Conservation (phyloP, 1,139 yeast genomes). For the Protomyces gravidus region DNA sequence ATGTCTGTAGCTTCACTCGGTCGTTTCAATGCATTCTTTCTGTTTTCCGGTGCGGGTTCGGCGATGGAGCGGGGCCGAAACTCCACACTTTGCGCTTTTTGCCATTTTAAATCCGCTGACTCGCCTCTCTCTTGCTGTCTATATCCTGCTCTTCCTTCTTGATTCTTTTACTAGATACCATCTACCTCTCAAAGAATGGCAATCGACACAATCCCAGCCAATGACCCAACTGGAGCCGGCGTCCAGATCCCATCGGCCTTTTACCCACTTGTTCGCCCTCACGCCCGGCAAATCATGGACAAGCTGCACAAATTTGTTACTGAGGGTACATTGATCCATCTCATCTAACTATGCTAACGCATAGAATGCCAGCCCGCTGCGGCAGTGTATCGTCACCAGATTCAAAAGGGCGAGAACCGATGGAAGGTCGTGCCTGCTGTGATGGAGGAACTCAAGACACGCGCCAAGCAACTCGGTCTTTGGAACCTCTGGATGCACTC, state of each 20-base stretch:
- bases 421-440: conserved; percentile 54
- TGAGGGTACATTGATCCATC: conserved; percentile 51
- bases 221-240: conserved; percentile 24
- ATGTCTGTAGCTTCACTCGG: too few relatives aligned
- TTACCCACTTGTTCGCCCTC: conserved; percentile 25
- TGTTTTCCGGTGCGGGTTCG: too few relatives aligned
- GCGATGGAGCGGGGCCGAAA: too few relatives aligned
- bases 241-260: conserved; percentile 23
- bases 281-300: conserved; percentile 22
- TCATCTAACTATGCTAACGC: conserved; percentile 40
- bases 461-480: conserved; percentile 55
- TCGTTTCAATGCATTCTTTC: too few relatives aligned
- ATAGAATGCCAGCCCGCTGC: conserved; percentile 59
- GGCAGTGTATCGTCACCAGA: conserved; percentile 45
- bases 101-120: too few relatives aligned
- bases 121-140: too few relatives aligned
- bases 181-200: conserved; percentile 8
- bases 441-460: conserved; percentile 51
- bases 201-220: conserved; percentile 23
- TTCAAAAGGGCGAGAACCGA: conserved; percentile 42
- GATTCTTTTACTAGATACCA: neutral
- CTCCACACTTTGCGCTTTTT: neutral
- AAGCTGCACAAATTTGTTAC: conserved; percentile 39
- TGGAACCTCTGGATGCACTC: conserved; percentile 64
- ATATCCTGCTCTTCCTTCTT: neutral